These are phyloP conservation scores for Trebouxia sp. DNA, from an alignment of 139 green algal species.

Conservation along the genomic window DNA sequence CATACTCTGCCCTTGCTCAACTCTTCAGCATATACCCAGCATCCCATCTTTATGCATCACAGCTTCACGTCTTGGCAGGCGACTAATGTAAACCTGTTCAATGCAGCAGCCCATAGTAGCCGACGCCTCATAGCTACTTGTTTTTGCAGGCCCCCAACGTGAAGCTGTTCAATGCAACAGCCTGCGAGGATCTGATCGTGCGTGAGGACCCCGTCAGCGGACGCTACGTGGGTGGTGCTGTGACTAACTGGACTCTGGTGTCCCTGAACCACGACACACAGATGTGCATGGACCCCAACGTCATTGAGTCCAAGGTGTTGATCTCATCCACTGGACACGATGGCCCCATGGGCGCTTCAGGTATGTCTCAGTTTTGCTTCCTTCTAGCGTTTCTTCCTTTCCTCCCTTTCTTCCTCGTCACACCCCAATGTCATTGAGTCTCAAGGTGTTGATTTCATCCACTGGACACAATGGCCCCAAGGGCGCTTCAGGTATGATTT, in stretches of 20 bases:
- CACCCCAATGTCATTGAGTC: constrained; percentile 90
- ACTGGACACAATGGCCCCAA: constrained; percentile 97
- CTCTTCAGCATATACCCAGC: no score
- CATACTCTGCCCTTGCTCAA: no score
- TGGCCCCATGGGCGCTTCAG: constrained; percentile 90
- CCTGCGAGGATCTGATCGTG: constrained; percentile 74
- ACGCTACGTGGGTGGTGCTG: constrained; percentile 80
- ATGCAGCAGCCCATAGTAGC: no score
- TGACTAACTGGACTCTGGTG: constrained; percentile 99
- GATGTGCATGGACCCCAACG: constrained; percentile 97
- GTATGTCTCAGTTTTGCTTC: constrained; percentile 20
- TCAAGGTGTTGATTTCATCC: constrained; percentile 90
- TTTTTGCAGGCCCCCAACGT: constrained; percentile 80
- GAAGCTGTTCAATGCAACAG: constrained; percentile 98
- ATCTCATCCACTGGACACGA: constrained; percentile 93
- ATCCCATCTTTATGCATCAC: neutral
- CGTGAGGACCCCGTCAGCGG: constrained; percentile 44
- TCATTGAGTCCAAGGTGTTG: constrained; percentile 89
- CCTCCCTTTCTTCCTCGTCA: no score
- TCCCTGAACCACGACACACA: constrained; percentile 96
- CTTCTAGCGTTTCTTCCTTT: no score
- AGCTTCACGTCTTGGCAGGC: neutral
- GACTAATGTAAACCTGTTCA: neutral
- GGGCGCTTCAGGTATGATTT: constrained; percentile 74
- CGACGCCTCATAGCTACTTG: neutral